Percentiles rank a stretch among this genome's conserved stretches.
phyloP scores from a whole-genome alignment of 2,329 filamentous ascomycete genomes.

The Iodosphaeria phyllophila region DNA sequence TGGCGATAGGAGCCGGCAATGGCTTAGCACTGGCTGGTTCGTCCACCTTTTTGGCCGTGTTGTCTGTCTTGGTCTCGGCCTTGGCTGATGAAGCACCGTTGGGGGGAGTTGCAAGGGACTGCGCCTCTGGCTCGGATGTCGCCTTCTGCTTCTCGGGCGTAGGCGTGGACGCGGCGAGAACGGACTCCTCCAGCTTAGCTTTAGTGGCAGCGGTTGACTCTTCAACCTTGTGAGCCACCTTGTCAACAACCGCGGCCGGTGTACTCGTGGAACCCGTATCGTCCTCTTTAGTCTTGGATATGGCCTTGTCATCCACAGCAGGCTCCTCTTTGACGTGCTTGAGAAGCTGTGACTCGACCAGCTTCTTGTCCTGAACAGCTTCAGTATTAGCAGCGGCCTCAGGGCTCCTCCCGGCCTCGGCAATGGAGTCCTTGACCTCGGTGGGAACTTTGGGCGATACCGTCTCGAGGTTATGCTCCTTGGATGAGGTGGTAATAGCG shows the following conservation, averaged over 20 bases:
- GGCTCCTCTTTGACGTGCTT: conserved; percentile 31
- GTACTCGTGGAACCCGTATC: conserved; percentile 1
- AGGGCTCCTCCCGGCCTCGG: conserved; percentile 38
- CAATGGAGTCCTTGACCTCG: conserved; percentile 38
- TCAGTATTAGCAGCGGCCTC: conserved; percentile 53
- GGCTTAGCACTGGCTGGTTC: conserved; percentile 1
- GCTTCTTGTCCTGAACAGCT: conserved; percentile 58
- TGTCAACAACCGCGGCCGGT: conserved; percentile 2
- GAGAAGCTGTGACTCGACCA: conserved; percentile 55
- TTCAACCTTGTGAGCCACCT: background rate
- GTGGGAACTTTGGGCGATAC: conserved; percentile 31
- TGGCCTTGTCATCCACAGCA: conserved; percentile 5
- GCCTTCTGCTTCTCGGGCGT: conserved; percentile 6
- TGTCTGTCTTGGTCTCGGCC: conserved; percentile 3
- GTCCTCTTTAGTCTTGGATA: conserved; percentile 1
- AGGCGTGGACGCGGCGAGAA: background rate
- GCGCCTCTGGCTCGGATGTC: too few species aligned
- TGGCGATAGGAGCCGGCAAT: conserved; percentile 1
- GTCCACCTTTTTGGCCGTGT: background rate
- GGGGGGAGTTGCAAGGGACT: too few species aligned
- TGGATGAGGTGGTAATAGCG: conserved; percentile 22
- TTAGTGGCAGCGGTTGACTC: background rate
- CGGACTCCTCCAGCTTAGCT: too few species aligned
- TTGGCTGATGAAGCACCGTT: too few species aligned
- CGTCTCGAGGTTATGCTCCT: conserved; percentile 22